These are phyloP conservation scores for Ceratobasidium sp. DNA, from an alignment of 1,284 basidiomycete species.

Conservation along the genomic window DNA sequence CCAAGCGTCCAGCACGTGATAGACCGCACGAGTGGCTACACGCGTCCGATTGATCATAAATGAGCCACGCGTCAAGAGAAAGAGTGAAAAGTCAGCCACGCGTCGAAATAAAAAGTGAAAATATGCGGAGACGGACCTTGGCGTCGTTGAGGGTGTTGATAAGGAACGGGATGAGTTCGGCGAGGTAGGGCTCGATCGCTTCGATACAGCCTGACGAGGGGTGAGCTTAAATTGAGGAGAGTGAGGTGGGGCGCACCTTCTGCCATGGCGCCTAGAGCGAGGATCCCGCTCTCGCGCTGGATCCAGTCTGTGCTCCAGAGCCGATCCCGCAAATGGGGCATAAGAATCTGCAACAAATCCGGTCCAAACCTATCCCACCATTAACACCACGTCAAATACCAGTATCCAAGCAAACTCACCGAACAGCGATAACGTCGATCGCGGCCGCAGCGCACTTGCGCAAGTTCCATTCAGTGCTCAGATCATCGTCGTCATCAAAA, in stretches of 20 bases:
- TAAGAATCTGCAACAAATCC: slow-evolving; percentile 88
- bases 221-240: slow-evolving; percentile 32
- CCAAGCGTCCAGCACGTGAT: slow-evolving; percentile 99
- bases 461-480: slow-evolving; percentile 98
- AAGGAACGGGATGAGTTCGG: slow-evolving; percentile 92
- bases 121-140: slow-evolving; percentile 71
- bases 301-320: slow-evolving; percentile 96
- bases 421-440: slow-evolving; percentile 95
- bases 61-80: neutral
- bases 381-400: neutral
- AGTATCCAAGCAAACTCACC: slow-evolving; percentile 53
- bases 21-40: slow-evolving; percentile 90
- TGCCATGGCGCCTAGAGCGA: slow-evolving; percentile 97
- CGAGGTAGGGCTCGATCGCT: slow-evolving; percentile 93
- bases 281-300: slow-evolving; percentile 94
- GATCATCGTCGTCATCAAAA: slow-evolving; percentile 95
- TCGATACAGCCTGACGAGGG: slow-evolving; percentile 87
- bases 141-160: slow-evolving; percentile 91
- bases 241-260: slow-evolving; percentile 74
- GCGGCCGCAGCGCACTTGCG: slow-evolving; percentile 99
- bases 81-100: neutral
- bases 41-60: neutral
- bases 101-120: neutral
- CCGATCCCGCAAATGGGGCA: slow-evolving; percentile 93
- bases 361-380: slow-evolving; percentile 69